These are phyloP conservation scores for Salisapilia sapeloensis DNA, from an alignment of 352 stramenopile genomes.

Conservation along the genomic window DNA sequence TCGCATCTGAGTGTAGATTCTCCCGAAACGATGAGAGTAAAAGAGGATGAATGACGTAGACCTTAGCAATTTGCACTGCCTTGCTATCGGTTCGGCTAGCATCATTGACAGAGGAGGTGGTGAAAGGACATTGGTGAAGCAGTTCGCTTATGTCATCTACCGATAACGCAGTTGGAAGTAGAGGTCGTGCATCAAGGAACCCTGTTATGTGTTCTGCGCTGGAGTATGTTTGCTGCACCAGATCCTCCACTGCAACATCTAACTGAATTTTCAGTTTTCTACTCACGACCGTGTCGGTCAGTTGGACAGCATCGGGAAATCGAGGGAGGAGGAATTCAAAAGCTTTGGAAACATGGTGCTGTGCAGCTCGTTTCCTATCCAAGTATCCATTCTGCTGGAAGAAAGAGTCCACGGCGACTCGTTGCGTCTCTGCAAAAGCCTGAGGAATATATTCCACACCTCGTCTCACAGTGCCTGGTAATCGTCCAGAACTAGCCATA, in stretches of 20 bases:
- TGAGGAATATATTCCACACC: constrained; percentile 65
- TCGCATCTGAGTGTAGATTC: too few relatives aligned
- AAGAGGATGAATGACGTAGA: constrained; percentile 47
- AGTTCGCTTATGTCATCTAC: constrained; percentile 18
- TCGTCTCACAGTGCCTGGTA: constrained; percentile 43
- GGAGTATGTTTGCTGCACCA: too few relatives aligned
- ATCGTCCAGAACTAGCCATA: constrained; percentile 25
- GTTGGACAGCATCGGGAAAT: constrained; percentile 44
- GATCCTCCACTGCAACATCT: constrained; percentile 51
- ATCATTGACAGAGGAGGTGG: too few relatives aligned
- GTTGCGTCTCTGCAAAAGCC: constrained; percentile 59
- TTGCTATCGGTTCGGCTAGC: too few relatives aligned
- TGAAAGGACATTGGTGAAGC: constrained; percentile 23
- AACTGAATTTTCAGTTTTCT: constrained; percentile 37
- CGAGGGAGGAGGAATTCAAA: constrained; percentile 59
- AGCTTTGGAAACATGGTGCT: constrained; percentile 42
- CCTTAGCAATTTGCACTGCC: constrained; percentile 28
- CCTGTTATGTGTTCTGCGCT: too few relatives aligned
- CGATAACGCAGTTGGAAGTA: constrained; percentile 44
- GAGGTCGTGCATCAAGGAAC: constrained; percentile 26
- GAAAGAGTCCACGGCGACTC: constrained; percentile 66
- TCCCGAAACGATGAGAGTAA: too few relatives aligned
- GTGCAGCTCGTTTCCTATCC: constrained; percentile 26
- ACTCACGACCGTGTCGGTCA: constrained; percentile 51
- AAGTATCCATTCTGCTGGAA: constrained; percentile 76